phyloP scores from a whole-genome alignment of 495 filamentous ascomycete species.

The Hypoxylon lienhwacheense region DNA sequence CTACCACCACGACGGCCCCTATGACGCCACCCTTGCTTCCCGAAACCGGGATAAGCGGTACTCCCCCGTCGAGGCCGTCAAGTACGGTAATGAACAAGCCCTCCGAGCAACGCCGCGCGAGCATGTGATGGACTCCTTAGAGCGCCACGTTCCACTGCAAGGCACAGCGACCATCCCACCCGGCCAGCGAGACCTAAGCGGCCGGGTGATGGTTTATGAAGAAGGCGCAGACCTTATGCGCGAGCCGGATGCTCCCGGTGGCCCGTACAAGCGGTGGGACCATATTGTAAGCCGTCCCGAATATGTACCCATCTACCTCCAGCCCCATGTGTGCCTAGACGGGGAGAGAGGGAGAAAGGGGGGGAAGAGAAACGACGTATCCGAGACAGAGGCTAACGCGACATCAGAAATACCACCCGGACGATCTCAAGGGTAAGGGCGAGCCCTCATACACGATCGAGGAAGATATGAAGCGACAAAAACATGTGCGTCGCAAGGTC shows the following conservation, averaged over 20 bases:
- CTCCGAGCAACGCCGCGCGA: slow-evolving; percentile 81
- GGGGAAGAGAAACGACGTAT: not conserved
- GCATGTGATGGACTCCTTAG: slow-evolving; percentile 72
- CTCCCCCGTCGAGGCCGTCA: slow-evolving; percentile 78
- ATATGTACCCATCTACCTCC: too few species aligned
- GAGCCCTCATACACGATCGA: slow-evolving; percentile 74
- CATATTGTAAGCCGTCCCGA: slow-evolving; percentile 56
- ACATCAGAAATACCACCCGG: slow-evolving; percentile 64
- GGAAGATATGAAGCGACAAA: slow-evolving; percentile 57
- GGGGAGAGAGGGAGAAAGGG: too few species aligned
- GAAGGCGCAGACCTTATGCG: slow-evolving; percentile 85
- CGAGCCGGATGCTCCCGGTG: slow-evolving; percentile 61
- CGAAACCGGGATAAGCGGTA: slow-evolving; percentile 64
- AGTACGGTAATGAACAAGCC: slow-evolving; percentile 71
- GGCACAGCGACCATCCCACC: slow-evolving; percentile 78
- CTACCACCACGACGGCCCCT: slow-evolving; percentile 94
- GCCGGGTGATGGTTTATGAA: slow-evolving; percentile 73
- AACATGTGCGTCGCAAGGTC: slow-evolving; percentile 10
- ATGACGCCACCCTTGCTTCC: slow-evolving; percentile 76
- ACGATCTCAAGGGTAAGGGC: slow-evolving; percentile 78
- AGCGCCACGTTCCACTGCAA: slow-evolving; percentile 79
- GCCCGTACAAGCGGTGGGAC: slow-evolving; percentile 67
- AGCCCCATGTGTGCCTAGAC: too few species aligned
- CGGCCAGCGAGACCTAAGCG: slow-evolving; percentile 65
- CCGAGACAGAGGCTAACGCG: slow-evolving; percentile 11